These are phyloP conservation scores for Glebionis coronaria DNA, from an alignment of 129 eudicot genomes.

Conservation along the genomic window DNA sequence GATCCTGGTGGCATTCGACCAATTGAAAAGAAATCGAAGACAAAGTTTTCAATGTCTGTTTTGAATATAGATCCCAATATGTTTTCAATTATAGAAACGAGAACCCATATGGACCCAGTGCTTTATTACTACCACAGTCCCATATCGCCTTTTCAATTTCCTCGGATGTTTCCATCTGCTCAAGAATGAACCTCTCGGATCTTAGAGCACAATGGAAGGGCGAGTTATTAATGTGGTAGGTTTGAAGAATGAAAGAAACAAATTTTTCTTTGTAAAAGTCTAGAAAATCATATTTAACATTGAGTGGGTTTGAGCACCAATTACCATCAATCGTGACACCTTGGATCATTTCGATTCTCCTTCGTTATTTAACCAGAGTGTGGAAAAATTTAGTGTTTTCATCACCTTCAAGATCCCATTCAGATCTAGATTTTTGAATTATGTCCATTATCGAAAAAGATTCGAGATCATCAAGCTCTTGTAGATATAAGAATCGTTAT, in stretches of 20 bases:
- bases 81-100: not conserved
- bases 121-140: not conserved
- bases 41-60: not conserved
- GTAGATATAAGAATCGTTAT: not conserved
- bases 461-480: not conserved
- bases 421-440: not conserved
- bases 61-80: not conserved
- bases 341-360: not conserved
- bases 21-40: not conserved
- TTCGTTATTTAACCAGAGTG: not conserved
- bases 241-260: not conserved
- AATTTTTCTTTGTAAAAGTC: not conserved
- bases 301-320: not conserved
- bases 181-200: not conserved
- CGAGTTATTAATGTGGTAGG: not conserved
- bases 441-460: not conserved
- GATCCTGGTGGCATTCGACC: not conserved
- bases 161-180: not conserved
- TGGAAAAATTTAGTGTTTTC: not conserved
- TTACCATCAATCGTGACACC: not conserved
- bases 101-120: not conserved
- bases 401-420: not conserved
- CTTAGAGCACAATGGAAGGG: not conserved
- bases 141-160: not conserved
- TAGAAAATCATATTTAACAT: not conserved